These are phyloP conservation scores for Ganoderma lingzhi DNA, from an alignment of 1,284 basidiomycete genomes.

Conservation along the genomic window DNA sequence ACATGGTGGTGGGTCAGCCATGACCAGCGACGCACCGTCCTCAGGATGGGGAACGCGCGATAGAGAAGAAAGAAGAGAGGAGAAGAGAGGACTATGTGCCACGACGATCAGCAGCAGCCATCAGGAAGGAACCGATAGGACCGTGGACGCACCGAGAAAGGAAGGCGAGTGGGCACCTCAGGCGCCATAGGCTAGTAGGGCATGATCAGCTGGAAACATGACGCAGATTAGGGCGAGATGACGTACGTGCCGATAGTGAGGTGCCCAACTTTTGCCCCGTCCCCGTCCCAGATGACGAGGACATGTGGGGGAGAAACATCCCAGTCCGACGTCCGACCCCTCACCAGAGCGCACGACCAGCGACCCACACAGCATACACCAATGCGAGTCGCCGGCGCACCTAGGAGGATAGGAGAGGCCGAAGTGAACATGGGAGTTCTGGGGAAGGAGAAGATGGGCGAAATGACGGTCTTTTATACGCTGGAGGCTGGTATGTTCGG, in stretches of 20 bases:
- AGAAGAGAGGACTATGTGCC: neutral
- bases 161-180: neutral
- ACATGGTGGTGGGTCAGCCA: neutral
- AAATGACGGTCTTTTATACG: too few species aligned
- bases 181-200: neutral
- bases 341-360: neutral
- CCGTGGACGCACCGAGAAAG: neutral
- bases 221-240: neutral
- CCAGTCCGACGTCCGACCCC: neutral
- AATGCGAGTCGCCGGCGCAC: constrained; percentile 2
- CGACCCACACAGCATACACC: constrained; percentile 1
- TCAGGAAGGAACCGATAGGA: neutral
- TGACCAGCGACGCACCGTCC: neutral
- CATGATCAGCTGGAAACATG: neutral
- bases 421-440: too few species aligned
- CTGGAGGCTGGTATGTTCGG: too few species aligned
- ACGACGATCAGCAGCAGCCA: neutral
- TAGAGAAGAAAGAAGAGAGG: neutral
- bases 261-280: neutral
- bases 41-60: neutral
- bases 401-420: neutral
- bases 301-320: constrained; percentile 1
- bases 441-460: too few species aligned
- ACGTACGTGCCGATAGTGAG: neutral
- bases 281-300: neutral